phyloP scores from a whole-genome alignment of 2,329 filamentous ascomycete species.

The Fusarium musae region DNA sequence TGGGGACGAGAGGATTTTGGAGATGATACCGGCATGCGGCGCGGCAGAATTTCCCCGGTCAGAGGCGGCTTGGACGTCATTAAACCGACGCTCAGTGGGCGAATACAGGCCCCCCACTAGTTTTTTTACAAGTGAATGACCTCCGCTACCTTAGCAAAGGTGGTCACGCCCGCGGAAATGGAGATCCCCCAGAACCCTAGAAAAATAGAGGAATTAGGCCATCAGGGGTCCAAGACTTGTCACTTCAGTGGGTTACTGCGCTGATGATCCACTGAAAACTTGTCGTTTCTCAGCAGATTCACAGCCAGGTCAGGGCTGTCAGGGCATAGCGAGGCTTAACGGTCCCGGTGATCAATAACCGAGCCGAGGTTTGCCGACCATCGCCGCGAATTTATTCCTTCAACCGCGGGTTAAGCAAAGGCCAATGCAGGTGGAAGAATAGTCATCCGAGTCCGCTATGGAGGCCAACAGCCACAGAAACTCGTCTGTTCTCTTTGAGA shows the following conservation, averaged over 20 bases:
- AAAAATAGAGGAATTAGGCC: slow-evolving; percentile 10
- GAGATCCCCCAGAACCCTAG: slow-evolving; percentile 28
- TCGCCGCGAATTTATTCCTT: slow-evolving; percentile 32
- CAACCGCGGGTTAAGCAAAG: slow-evolving; percentile 16
- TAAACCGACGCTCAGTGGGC: slow-evolving; percentile 38
- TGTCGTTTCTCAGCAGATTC: slow-evolving; percentile 15
- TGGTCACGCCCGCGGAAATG: slow-evolving; percentile 37
- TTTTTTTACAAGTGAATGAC: slow-evolving; percentile 10
- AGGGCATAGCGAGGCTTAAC: neutral
- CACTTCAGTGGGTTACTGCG: slow-evolving; percentile 24
- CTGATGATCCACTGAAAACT: slow-evolving; percentile 22
- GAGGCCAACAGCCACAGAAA: slow-evolving; percentile 11
- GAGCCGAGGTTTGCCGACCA: slow-evolving; percentile 47
- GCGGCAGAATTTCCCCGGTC: slow-evolving; percentile 46
- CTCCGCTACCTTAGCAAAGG: neutral
- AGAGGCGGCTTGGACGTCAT: slow-evolving; percentile 45
- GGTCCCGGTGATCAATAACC: slow-evolving; percentile 41
- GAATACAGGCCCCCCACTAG: slow-evolving; percentile 26
- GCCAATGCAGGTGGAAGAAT: slow-evolving; percentile 9
- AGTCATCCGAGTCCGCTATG: slow-evolving; percentile 13
- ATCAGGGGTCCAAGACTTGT: slow-evolving; percentile 5
- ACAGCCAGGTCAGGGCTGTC: neutral
- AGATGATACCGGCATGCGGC: slow-evolving; percentile 30
- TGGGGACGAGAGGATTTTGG: slow-evolving; percentile 32
- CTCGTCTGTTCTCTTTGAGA: slow-evolving; percentile 50